A percentile compares a stretch with the other conserved stretches of the same genome.
These are phyloP conservation scores for Rhizophora apiculata DNA, from an alignment of 345 rosid genomes.

Conservation along the genomic window DNA sequence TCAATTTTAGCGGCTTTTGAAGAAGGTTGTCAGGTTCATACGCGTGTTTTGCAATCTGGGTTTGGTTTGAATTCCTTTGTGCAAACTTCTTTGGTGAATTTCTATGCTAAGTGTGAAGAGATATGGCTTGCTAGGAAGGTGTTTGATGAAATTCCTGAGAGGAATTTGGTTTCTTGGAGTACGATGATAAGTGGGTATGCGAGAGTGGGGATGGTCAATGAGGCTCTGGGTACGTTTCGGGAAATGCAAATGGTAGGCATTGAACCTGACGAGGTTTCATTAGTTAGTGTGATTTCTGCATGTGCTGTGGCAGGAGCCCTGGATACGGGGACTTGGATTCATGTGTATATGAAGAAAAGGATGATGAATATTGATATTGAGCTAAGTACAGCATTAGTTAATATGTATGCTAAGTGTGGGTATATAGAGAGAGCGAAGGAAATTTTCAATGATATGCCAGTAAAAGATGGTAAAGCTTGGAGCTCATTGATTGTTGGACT, in stretches of 20 bases:
- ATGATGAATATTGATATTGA: conserved; percentile 16
- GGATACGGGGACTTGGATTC: conserved; percentile 24
- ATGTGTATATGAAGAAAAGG: conserved; percentile 10
- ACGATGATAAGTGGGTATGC: conserved; percentile 21
- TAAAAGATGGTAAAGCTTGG: conserved; percentile 23
- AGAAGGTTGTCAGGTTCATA: conserved; percentile 17
- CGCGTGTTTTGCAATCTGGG: conserved; percentile 11
- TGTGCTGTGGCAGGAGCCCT: conserved; percentile 23
- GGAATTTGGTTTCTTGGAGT: conserved; percentile 21
- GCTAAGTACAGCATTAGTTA: conserved; percentile 17
- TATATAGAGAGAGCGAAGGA: conserved; percentile 16
- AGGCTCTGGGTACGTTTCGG: conserved; percentile 21
- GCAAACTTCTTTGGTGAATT: conserved; percentile 10
- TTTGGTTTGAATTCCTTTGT: conserved; percentile 10
- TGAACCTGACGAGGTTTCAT: conserved; percentile 19
- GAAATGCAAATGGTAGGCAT: conserved; percentile 20
- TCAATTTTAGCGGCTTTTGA: conserved; percentile 6
- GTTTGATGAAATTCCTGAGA: conserved; percentile 23
- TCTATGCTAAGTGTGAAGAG: conserved; percentile 13
- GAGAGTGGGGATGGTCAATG: conserved; percentile 21
- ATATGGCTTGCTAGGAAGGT: conserved; percentile 12
- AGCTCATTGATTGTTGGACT: conserved; percentile 18
- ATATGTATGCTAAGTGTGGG: conserved; percentile 25
- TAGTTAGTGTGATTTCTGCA: conserved; percentile 17
- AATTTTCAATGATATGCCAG: conserved; percentile 19